phyloP scores from a whole-genome alignment of 441 rosid species.

The Biscutella laevigata region DNA sequence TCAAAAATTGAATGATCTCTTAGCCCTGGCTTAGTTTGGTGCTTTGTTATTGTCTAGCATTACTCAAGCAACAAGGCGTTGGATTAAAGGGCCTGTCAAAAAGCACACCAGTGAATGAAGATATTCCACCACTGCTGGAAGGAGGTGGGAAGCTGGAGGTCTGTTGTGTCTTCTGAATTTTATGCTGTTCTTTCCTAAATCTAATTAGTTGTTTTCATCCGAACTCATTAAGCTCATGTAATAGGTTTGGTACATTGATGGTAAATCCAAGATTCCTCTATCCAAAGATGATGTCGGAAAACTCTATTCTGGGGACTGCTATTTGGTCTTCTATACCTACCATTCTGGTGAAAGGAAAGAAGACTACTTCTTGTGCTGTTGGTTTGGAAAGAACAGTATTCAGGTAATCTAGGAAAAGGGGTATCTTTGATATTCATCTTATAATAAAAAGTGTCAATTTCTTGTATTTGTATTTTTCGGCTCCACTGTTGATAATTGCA shows the following conservation, averaged over 20 bases:
- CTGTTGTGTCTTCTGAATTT: conserved; percentile 22
- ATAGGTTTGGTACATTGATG: conserved; percentile 90
- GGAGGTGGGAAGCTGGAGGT: conserved; percentile 99
- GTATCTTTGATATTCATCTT: conserved; percentile 5
- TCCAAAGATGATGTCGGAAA: conserved; percentile 80
- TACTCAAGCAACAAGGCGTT: conserved; percentile 95
- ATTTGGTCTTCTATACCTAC: conserved; percentile 72
- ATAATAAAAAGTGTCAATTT: neutral
- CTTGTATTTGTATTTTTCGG: neutral
- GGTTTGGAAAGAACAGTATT: conserved; percentile 84
- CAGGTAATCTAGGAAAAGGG: conserved; percentile 48
- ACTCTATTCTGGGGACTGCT: conserved; percentile 95
- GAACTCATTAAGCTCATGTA: conserved; percentile 15
- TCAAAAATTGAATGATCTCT: neutral
- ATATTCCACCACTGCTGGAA: conserved; percentile 94
- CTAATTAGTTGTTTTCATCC: neutral
- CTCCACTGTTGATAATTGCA: neutral
- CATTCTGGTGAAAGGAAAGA: conserved; percentile 97
- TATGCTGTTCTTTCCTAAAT: neutral
- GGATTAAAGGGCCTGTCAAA: conserved; percentile 78
- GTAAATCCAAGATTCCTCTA: conserved; percentile 67
- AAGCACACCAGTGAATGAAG: conserved; percentile 72
- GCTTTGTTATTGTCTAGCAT: conserved; percentile 40
- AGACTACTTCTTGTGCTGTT: conserved; percentile 81
- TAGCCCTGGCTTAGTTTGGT: conserved; percentile 12